Conservation (phyloP, 306 rosid genomes). For the Ormosia emarginata region DNA sequence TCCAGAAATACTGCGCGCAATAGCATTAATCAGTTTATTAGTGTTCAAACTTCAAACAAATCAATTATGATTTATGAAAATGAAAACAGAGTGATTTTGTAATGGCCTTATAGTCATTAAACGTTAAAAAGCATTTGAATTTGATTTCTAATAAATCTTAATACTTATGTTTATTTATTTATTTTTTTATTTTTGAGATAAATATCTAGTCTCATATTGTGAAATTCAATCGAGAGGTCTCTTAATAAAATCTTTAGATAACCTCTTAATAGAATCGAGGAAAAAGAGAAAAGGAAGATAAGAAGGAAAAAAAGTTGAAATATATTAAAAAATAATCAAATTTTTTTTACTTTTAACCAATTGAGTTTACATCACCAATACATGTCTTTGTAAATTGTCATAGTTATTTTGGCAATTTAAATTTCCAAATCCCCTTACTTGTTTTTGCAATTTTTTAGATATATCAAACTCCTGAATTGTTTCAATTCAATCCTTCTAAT, state of each 20-base stretch:
- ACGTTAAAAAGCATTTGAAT: not conserved
- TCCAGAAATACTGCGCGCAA: too few relatives aligned
- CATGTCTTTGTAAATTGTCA: not conserved
- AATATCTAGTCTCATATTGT: too few relatives aligned
- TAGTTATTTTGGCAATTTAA: not conserved
- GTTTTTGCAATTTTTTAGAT: not conserved
- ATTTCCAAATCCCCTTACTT: not conserved
- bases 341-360: too few relatives aligned
- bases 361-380: not conserved
- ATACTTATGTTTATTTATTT: not conserved
- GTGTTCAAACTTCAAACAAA: not conserved
- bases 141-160: not conserved
- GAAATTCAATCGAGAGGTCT: too few relatives aligned
- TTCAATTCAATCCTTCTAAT: not conserved
- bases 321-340: too few relatives aligned
- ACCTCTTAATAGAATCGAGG: too few relatives aligned
- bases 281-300: too few relatives aligned
- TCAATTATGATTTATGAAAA: not conserved
- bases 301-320: too few relatives aligned
- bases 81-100: not conserved
- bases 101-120: not conserved
- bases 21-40: not conserved
- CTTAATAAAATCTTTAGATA: too few relatives aligned
- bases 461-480: not conserved
- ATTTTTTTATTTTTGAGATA: too few relatives aligned